Percentiles rank a stretch among this genome's conserved stretches.
phyloP scores from a whole-genome alignment of 2,329 filamentous ascomycete genomes.

The Xylaria sp. region DNA sequence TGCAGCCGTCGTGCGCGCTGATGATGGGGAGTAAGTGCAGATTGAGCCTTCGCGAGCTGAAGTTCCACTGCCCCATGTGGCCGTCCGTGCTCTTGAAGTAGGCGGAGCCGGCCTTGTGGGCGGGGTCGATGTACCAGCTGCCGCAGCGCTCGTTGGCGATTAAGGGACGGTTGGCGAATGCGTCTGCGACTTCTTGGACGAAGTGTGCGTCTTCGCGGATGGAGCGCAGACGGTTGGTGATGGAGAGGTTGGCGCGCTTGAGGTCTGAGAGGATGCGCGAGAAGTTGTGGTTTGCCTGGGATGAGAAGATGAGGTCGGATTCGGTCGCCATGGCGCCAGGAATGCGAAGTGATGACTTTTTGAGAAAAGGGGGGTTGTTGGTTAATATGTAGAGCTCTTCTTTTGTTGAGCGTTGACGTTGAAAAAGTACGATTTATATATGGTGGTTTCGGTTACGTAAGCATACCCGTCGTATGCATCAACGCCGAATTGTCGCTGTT shows the following conservation, averaged over 20 bases:
- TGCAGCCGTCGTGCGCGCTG: slow-evolving; percentile 62
- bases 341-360: too few species aligned
- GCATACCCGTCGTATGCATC: too few species aligned
- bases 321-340: slow-evolving; percentile 24
- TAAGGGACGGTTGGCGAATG: slow-evolving; percentile 56
- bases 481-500: too few species aligned
- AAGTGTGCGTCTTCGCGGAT: slow-evolving; percentile 74
- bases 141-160: slow-evolving; percentile 93
- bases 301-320: slow-evolving; percentile 46
- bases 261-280: slow-evolving; percentile 66
- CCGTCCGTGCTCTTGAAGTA: slow-evolving; percentile 99
- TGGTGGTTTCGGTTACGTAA: too few species aligned
- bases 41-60: slow-evolving; percentile 80
- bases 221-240: slow-evolving; percentile 75
- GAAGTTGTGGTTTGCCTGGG: slow-evolving; percentile 56
- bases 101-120: slow-evolving; percentile 62
- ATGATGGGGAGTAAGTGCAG: slow-evolving; percentile 70
- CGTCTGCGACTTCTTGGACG: slow-evolving; percentile 54
- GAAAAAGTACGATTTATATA: too few species aligned
- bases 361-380: background rate
- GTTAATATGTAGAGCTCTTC: background rate
- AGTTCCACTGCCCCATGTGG: slow-evolving; percentile 84
- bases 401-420: too few species aligned
- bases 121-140: slow-evolving; percentile 81
- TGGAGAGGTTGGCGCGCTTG: slow-evolving; percentile 69